Evolutionary conservation across 2,329 filamentous ascomycete genomes (phyloP), one percentile per base, ranked within the genome.

Genomic region (Monosporascus sp.): DNA sequence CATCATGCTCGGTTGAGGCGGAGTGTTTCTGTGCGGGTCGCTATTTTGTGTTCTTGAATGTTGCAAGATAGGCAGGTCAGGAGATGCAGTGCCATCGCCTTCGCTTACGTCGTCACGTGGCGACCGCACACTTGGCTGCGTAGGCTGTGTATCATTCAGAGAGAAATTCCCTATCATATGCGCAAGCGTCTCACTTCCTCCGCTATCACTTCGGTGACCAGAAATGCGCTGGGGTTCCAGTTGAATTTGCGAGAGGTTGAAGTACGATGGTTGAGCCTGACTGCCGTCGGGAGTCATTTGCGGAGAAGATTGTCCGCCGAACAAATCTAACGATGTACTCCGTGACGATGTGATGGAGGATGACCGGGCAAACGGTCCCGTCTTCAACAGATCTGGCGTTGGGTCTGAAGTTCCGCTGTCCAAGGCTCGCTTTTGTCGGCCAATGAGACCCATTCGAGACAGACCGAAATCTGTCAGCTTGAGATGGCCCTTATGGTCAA

Each of bases 381-480:
- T 86, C 67, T 96, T 97, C 44, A 97, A 80, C 14, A 99, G 76
- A 73, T 99, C 95, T 1, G 94, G 94, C 1, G 87, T 91, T n/a
- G 87, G 85, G 59, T 99, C 93, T 35, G 85, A 84, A 27, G 85
- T 77, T 67, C 80, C 82, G 74, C 81, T 86, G 66, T 87, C 94
- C 48, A 97, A 78, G 22, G 93, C 90, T 64, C 94, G 86, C 75
- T 99, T 97, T 72, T 99, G 94, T 64, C 94, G 89, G 55, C 94
- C 94, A 56, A 99, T 89, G 58, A 99, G 77, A 67, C 94, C 95
- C 93, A 99, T 97, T 27, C 94, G 86, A 14, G 94, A 99, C 25
- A 99, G 78, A 56, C 94, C 94, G 74, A 99, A 99, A 70, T 99
- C 94, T 1, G 95, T 99, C 63, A 99, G 78, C 72, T 99, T 99